Conservation (phyloP, 257 asterid species). For the Fraxinus excelsior region DNA sequence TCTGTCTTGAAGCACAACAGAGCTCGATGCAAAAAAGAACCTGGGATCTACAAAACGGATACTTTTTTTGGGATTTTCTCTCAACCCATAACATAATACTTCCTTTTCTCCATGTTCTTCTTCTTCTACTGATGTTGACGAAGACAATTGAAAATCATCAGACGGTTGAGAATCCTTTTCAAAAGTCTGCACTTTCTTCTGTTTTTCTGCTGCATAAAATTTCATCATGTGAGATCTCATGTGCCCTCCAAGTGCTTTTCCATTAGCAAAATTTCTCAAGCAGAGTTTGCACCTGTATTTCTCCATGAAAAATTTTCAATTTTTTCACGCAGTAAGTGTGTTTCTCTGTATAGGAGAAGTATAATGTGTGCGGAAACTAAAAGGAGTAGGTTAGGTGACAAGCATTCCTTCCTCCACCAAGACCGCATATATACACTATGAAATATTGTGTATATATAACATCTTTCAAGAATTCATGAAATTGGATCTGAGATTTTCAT, state of each 20-base stretch:
- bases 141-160: slow-evolving; percentile 34
- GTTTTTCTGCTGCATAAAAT: slow-evolving; percentile 18
- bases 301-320: slow-evolving; percentile 48
- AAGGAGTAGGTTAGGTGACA: slow-evolving; percentile 92
- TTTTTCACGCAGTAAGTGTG: slow-evolving; percentile 27
- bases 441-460: slow-evolving; percentile 14
- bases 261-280: slow-evolving; percentile 59
- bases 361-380: slow-evolving; percentile 54
- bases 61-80: slow-evolving; percentile 29
- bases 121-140: slow-evolving; percentile 29
- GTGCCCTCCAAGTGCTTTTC: slow-evolving; percentile 91
- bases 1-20: slow-evolving; percentile 49
- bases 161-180: slow-evolving; percentile 14
- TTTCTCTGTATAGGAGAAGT: slow-evolving; percentile 29
- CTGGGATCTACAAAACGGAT: slow-evolving; percentile 31
- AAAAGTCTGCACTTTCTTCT: not conserved
- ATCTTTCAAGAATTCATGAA: slow-evolving; percentile 17
- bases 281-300: slow-evolving; percentile 79
- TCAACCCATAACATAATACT: slow-evolving; percentile 19
- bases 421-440: slow-evolving; percentile 33
- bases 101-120: slow-evolving; percentile 29
- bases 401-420: slow-evolving; percentile 71
- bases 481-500: slow-evolving; percentile 33
- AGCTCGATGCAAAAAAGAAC: slow-evolving; percentile 20
- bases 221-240: slow-evolving; percentile 87